Evolutionary conservation across 2,329 filamentous ascomycete species (phyloP).

Genomic region (Talaromyces amestolkiae): DNA sequence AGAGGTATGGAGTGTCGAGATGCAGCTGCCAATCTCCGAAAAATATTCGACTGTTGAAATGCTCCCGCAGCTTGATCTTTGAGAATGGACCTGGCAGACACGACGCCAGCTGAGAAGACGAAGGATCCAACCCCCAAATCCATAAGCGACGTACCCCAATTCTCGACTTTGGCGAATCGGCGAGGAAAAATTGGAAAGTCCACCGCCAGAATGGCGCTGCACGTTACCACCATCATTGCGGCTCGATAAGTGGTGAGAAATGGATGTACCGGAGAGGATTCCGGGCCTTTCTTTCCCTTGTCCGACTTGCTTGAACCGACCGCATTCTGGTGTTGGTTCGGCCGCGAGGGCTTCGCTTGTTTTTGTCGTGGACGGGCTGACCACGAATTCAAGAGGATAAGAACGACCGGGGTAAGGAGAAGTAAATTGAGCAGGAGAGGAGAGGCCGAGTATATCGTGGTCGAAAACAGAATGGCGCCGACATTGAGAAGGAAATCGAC

Average conservation of each 20-base stretch:
- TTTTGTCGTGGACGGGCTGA: conserved; percentile 30
- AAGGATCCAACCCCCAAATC: conserved; percentile 96
- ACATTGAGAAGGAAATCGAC: conserved; percentile 89
- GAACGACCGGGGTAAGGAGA: conserved; percentile 66
- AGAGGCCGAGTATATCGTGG: conserved; percentile 75
- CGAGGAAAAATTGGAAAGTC: conserved; percentile 92
- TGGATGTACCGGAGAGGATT: conserved; percentile 73
- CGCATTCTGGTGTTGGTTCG: conserved; percentile 22
- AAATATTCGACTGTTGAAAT: conserved; percentile 35
- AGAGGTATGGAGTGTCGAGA: conserved; percentile 80
- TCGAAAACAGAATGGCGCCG: conserved; percentile 75
- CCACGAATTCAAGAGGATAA: conserved; percentile 54
- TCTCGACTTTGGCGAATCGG: conserved; percentile 95
- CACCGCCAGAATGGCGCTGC: conserved; percentile 89
- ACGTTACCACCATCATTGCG: conserved; percentile 86
- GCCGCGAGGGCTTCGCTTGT: conserved; percentile 33
- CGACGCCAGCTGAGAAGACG: conserved; percentile 88
- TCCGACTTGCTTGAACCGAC: conserved; percentile 1
- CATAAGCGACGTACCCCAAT: conserved; percentile 99
- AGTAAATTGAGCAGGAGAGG: conserved; percentile 73
- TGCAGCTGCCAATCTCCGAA: conserved; percentile 61
- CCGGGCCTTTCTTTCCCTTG: conserved; percentile 29
- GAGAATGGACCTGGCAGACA: conserved; percentile 78
- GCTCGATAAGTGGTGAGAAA: conserved; percentile 92
- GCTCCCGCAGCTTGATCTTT: conserved; percentile 62